Evolutionary conservation across 371 early-diverging fungal genomes (phyloP), one percentile per base, ranked within the genome.

Genomic region (Apophysomyces variabilis): DNA sequence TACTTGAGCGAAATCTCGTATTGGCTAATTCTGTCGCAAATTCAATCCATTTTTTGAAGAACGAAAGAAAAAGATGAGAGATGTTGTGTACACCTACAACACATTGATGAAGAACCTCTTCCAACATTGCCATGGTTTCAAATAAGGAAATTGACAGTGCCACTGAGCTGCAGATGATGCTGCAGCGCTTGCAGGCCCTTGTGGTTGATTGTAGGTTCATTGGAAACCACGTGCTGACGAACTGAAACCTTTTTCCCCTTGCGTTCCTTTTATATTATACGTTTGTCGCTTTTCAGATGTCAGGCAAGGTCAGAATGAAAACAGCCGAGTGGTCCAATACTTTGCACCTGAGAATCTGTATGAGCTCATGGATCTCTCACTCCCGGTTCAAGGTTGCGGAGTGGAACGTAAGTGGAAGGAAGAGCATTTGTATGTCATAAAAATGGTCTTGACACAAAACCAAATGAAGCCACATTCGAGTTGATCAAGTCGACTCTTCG

Each of bases 261-360:
- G 46, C 35, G 16, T 35, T 47, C 26, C 35, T 36, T 26, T 26
- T 26, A 26, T 26, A 26, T 26, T 26, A 3, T 26, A 26, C 32
- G 32, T 26, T 3, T 26, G 32, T 26, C 3, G 32, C 3, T 37
- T 5, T 21, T 44, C 58, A 82, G 83, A 84, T 70, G 78, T 86
- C 61, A 70, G 75, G 46, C 72, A 84, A 43, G 85, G 85, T 46
- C 72, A 84, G 38, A 64, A 68, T 60, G 70, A 73, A 16, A 69
- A 70, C 1, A 68, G 67, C 5, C 70, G 65, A 43, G 82, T 89
- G 1, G 82, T 89, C n/a, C 65, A 84, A 1, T 78, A 78, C 63
- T 66, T 67, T 58, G 61, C 75, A n/a, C 88, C 87, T 0, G 65
- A 80, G 21, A 85, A 86, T 35, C 66, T 89, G 5, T 83, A 81